Percentiles rank a stretch among this genome's conserved stretches.
Conservation (phyloP, 768 basidiomycete genomes). For the Rhodocollybia butyracea region DNA sequence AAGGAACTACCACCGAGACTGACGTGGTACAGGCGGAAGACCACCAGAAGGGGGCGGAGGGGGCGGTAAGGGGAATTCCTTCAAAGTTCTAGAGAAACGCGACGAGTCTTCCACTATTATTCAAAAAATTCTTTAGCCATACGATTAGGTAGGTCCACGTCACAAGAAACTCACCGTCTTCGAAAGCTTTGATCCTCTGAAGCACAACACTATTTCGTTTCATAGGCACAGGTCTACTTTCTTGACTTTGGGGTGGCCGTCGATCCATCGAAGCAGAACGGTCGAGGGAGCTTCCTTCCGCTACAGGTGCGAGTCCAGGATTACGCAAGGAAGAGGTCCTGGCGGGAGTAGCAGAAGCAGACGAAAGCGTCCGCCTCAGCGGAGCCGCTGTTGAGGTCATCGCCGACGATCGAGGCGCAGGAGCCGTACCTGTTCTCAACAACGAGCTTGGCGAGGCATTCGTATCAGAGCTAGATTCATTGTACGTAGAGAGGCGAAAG, state of each 20-base stretch:
- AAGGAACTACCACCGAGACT: not conserved
- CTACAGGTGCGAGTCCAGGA: not conserved
- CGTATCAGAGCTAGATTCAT: not conserved
- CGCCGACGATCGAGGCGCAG: no score
- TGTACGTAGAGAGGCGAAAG: not conserved
- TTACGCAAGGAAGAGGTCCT: not conserved
- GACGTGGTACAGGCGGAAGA: conserved; percentile 5
- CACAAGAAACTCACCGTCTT: conserved; percentile 14
- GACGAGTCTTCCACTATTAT: not conserved
- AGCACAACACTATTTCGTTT: conserved; percentile 35
- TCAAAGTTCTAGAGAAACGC: conserved; percentile 20
- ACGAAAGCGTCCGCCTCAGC: not conserved
- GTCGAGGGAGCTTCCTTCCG: not conserved
- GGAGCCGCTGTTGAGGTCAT: not conserved
- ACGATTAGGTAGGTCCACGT: not conserved
- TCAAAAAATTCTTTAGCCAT: not conserved
- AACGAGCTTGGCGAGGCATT: not conserved
- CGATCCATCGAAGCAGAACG: conserved; percentile 10
- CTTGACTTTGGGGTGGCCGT: not conserved
- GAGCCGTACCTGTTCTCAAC: not conserved
- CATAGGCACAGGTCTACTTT: conserved; percentile 9
- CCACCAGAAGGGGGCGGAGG: conserved; percentile 17
- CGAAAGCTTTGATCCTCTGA: conserved; percentile 30
- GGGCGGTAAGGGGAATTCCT: conserved; percentile 38
- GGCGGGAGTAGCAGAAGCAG: not conserved